These are phyloP conservation scores for Rhynchospora pubera DNA, from an alignment of 176 grass and related monocot species.

Conservation along the genomic window DNA sequence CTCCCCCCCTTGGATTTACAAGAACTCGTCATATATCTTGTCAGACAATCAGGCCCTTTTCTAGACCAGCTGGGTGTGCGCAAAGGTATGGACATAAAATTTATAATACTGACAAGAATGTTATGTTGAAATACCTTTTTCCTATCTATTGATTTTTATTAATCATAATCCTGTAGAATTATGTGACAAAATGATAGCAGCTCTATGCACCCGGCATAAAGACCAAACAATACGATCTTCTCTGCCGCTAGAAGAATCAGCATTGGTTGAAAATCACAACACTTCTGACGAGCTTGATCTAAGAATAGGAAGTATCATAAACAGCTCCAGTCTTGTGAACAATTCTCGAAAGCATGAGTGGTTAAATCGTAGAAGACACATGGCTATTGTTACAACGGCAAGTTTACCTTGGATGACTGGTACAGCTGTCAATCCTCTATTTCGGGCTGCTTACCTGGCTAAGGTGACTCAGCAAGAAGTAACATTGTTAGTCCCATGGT, in stretches of 20 bases:
- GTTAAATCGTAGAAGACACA: conserved; percentile 52
- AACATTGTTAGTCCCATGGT: conserved; percentile 76
- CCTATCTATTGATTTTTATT: not conserved
- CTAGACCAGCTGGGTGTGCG: conserved; percentile 74
- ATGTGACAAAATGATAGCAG: conserved; percentile 56
- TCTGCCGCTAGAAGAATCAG: conserved; percentile 32
- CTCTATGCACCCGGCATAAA: conserved; percentile 48
- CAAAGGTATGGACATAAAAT: conserved; percentile 43
- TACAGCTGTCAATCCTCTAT: conserved; percentile 90
- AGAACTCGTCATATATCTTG: conserved; percentile 68
- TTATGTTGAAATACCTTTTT: not conserved
- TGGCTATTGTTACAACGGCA: conserved; percentile 88
- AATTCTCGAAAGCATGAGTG: conserved; percentile 39
- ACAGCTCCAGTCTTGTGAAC: conserved; percentile 51
- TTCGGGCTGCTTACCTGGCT: conserved; percentile 87
- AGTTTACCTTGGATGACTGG: conserved; percentile 99
- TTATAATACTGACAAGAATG: not conserved
- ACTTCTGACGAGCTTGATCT: conserved; percentile 60
- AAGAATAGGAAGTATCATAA: conserved; percentile 74
- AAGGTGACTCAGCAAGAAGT: conserved; percentile 71
- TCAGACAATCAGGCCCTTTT: conserved; percentile 72
- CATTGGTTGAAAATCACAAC: conserved; percentile 46
- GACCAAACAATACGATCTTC: conserved; percentile 35
- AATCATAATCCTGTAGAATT: conserved; percentile 47
- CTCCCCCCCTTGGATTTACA: conserved; percentile 53